These are phyloP conservation scores for Patellifolia procumbens DNA, from an alignment of 179 eudicot species.

Conservation along the genomic window DNA sequence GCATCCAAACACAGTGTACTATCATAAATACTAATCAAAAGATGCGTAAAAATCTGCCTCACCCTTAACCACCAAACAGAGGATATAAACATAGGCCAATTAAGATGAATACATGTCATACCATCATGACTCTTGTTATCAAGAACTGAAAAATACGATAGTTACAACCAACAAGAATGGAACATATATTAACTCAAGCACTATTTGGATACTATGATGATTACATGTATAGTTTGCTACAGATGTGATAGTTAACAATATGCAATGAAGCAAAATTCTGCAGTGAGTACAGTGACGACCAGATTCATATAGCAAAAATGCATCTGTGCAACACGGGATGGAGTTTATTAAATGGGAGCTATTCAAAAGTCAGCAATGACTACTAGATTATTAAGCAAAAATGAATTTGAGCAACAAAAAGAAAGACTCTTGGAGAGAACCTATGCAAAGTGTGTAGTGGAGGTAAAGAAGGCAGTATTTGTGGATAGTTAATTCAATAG, in stretches of 20 bases:
- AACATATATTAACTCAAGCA: neutral
- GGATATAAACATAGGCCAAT: neutral
- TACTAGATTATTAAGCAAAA: neutral
- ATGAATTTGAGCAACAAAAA: neutral
- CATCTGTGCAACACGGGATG: neutral
- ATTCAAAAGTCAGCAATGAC: too few species aligned
- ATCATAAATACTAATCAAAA: neutral
- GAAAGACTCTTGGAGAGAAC: neutral
- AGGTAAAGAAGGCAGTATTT: neutral
- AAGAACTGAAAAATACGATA: neutral
- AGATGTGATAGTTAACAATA: neutral
- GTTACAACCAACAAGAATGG: neutral
- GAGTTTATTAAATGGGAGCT: too few species aligned
- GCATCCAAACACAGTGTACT: conserved; percentile 10
- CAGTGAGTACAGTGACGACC: neutral
- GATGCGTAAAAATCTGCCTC: neutral
- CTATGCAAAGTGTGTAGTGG: neutral
- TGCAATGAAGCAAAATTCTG: neutral
- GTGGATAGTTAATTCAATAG: neutral
- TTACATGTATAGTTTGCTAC: too few species aligned
- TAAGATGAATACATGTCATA: neutral
- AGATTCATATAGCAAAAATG: neutral
- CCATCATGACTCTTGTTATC: neutral
- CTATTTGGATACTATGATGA: neutral
- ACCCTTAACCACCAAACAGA: neutral